A percentile compares a stretch with the other conserved stretches of the same genome.
phyloP scores from a whole-genome alignment of 352 stramenopile genomes.

The Pythium aquatile region DNA sequence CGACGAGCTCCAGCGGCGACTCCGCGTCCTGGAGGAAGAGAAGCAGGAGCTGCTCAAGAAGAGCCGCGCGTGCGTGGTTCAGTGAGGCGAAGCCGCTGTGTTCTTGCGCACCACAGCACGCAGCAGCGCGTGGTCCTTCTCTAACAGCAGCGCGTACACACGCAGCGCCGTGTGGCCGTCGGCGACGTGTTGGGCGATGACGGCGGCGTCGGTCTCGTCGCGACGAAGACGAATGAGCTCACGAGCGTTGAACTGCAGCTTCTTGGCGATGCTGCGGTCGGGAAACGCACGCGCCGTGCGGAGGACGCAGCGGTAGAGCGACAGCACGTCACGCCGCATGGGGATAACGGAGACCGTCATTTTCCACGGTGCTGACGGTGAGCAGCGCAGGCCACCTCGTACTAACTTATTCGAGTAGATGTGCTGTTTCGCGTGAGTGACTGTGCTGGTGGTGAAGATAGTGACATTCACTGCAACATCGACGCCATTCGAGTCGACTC shows the following conservation, averaged over 20 bases:
- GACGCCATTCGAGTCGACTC: too few relatives aligned
- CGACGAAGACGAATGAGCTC: slow-evolving; percentile 66
- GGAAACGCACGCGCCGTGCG: slow-evolving; percentile 52
- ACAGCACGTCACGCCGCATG: slow-evolving; percentile 40
- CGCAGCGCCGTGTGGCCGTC: slow-evolving; percentile 57
- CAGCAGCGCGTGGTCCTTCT: slow-evolving; percentile 43
- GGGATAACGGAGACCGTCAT: background rate
- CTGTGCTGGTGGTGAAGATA: too few relatives aligned
- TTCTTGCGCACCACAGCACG: slow-evolving; percentile 61
- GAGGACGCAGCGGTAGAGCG: slow-evolving; percentile 58
- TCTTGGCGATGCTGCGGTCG: slow-evolving; percentile 56
- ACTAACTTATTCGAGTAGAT: too few relatives aligned
- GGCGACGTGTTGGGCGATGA: slow-evolving; percentile 39
- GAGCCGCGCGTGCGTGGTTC: slow-evolving; percentile 48
- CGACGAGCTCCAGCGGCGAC: slow-evolving; percentile 51
- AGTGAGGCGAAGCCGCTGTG: slow-evolving; percentile 29
- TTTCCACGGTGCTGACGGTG: too few relatives aligned
- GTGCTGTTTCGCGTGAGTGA: too few relatives aligned
- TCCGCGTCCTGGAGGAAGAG: slow-evolving; percentile 53
- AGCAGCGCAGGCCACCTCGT: too few relatives aligned
- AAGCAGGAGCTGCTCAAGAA: slow-evolving; percentile 57
- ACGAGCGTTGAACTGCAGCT: slow-evolving; percentile 74
- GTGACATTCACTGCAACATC: too few relatives aligned
- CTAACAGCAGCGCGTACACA: slow-evolving; percentile 62
- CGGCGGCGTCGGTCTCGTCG: slow-evolving; percentile 38